Evolutionary conservation across 208 protist species (phyloP), one percentile per base, ranked within the genome.

Genomic region (Crithidia sp.): DNA sequence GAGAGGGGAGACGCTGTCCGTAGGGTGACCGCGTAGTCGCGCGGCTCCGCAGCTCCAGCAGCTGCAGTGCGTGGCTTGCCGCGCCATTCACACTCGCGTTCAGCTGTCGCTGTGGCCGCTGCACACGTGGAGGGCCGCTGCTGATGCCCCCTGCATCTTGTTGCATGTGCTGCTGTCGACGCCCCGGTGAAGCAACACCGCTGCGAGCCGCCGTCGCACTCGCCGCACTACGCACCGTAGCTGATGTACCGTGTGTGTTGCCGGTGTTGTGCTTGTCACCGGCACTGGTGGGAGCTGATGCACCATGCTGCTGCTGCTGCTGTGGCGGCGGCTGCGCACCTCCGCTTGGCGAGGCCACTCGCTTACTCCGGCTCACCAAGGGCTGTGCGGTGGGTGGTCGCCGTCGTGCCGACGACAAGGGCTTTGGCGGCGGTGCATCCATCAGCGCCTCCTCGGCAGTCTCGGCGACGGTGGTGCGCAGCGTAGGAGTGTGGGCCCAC

Each of bases 41-140:
- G 19, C 67, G 66, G 8, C 67, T 73, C 8, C 49, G 66, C 61
- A 69, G 50, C 49, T 68, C 60, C 44, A 79, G 54, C 66, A 79
- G 67, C 67, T 74, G 60, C 59, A 79, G 37, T 2, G 67, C 59
- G 37, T 28, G 74, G 41, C 69, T 57, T 7, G 59, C 67, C 6
- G 74, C 44, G 36, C 9, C 66, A 54, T 63, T 64, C 16, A 45
- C 47, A 47, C 47, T 40, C 13, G 53, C 12, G 39, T 44, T 57
- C 40, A 50, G 52, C 50, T 68, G 64, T 13, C 50, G 19, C 3
- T 10, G 5, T 8, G 52, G 8, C 50, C 50, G 8, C 12, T 49
- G 7, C 45, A 12, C 50, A 17, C 12, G 8, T 55, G 14, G 50
- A 7, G 14, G 16, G 50, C 12, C 14, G 3, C 14, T 12, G 50